These are phyloP conservation scores for Calonectria pseudoreteaudii DNA, from an alignment of 2,329 filamentous ascomycete genomes.

Conservation along the genomic window DNA sequence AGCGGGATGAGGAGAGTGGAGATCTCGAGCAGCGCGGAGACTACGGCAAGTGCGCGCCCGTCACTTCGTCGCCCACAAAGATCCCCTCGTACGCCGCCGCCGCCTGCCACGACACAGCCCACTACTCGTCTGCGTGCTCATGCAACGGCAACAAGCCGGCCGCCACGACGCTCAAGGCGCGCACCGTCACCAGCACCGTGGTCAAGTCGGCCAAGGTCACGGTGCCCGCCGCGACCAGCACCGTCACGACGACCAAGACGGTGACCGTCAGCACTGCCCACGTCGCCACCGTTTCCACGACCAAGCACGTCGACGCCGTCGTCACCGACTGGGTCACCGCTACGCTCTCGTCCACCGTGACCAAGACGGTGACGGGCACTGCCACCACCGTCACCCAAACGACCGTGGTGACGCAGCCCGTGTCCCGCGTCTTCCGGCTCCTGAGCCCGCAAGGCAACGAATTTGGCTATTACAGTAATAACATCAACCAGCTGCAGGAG, in stretches of 20 bases:
- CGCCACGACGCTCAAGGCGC: background rate
- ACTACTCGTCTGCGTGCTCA: background rate
- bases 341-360: background rate
- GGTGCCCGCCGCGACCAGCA: background rate
- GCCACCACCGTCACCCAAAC: background rate
- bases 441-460: too few species aligned
- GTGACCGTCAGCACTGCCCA: background rate
- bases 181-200: background rate
- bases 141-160: background rate
- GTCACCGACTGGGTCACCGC: background rate
- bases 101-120: background rate
- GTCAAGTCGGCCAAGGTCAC: background rate
- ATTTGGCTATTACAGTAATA: too few species aligned
- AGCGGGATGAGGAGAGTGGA: background rate
- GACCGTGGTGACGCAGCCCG: background rate
- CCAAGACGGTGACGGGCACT: background rate
- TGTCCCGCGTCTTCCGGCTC: background rate
- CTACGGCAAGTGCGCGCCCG: background rate
- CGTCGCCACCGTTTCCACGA: background rate
- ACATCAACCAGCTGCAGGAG: too few species aligned
- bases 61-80: background rate
- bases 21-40: background rate
- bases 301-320: background rate
- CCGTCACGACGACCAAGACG: background rate
- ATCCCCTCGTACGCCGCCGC: background rate